phyloP scores from a whole-genome alignment of 1,284 basidiomycete species.

The Fomitiporia mediterranea region DNA sequence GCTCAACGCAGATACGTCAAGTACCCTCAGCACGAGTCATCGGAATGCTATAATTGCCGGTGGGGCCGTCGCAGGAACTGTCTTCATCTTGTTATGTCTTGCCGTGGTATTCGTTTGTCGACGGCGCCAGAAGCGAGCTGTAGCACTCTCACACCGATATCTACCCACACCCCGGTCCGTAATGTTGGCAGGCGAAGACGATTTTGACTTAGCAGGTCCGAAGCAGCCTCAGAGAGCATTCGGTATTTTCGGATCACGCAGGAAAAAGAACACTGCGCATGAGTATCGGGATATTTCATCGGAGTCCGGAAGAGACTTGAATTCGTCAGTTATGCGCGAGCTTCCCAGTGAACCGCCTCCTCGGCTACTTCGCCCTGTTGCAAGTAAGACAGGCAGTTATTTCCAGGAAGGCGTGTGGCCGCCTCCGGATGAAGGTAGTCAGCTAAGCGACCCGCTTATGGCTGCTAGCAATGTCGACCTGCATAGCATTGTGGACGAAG shows the following conservation, averaged over 20 bases:
- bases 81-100: conserved; percentile 33
- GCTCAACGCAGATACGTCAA: conserved; percentile 10
- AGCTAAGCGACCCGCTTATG: conserved; percentile 43
- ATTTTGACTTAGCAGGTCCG: conserved; percentile 32
- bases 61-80: conserved; percentile 39
- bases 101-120: conserved; percentile 38
- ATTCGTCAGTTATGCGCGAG: conserved; percentile 15
- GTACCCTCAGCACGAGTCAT: conserved; percentile 15
- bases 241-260: conserved; percentile 30
- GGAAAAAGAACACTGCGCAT: not conserved
- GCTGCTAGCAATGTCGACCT: conserved; percentile 35
- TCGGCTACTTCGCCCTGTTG: conserved; percentile 38
- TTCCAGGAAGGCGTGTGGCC: conserved; percentile 51
- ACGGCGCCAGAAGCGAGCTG: conserved; percentile 38
- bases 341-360: conserved; percentile 25
- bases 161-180: conserved; percentile 35
- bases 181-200: conserved; percentile 43
- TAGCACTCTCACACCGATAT: conserved; percentile 30
- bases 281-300: conserved; percentile 16
- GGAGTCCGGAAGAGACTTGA: conserved; percentile 11
- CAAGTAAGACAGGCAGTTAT: conserved; percentile 41
- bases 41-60: conserved; percentile 44
- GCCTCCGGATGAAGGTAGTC: conserved; percentile 36
- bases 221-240: conserved; percentile 30
- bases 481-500: conserved; percentile 42